Base-by-base conservation (phyloP, 805 yeast genomes). In the Saccharomycopsis vini region DNA sequence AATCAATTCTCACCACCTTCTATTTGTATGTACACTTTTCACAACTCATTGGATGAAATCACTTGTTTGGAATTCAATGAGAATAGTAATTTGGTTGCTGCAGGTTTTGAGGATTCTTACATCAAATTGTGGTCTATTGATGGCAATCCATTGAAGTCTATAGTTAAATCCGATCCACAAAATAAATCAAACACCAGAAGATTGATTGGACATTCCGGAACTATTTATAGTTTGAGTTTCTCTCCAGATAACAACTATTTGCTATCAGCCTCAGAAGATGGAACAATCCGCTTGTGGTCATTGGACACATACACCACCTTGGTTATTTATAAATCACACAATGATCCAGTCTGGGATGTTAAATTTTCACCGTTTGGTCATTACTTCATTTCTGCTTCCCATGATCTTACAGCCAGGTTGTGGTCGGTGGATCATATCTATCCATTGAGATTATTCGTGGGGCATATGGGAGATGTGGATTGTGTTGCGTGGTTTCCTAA, bases 401-500 rank as follows among this genome's bases (percentile, higher is more conserved):
- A 89, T 58, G 99, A 92, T 59, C 97, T 89, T 61, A 92, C 98
- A 0, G 97, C 97, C 1, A 73, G 97, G 50, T 69, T 92, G 45
- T 92, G 99, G 99, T 88, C 95, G 21, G 87, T 95, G 54, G 98
- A 92, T 61, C 99, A 92, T 62, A 89, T 92, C 36, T 89, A 90
- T 59, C 97, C 99, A 30, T 69, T 92, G 55, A 72, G 98, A 53
- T 85, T 92, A 21, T 90, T 92, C 68, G 97, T 97, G 0, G 99
- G 99, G 0, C 99, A 92, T 63, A 73, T 89, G 55, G 84, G 87
- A 56, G 99, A 92, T 65, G 97, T 92, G 31, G 97, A 92, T 59
- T 79, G 90, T 53, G 95, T 90, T 30, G 80, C 79, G 40, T 92
- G 90, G 73, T 98, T 92, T 64, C 97, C 98, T 21, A 92, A 92